These are phyloP conservation scores for Allium fistulosum DNA, from an alignment of 106 monocot genomes.

Conservation along the genomic window DNA sequence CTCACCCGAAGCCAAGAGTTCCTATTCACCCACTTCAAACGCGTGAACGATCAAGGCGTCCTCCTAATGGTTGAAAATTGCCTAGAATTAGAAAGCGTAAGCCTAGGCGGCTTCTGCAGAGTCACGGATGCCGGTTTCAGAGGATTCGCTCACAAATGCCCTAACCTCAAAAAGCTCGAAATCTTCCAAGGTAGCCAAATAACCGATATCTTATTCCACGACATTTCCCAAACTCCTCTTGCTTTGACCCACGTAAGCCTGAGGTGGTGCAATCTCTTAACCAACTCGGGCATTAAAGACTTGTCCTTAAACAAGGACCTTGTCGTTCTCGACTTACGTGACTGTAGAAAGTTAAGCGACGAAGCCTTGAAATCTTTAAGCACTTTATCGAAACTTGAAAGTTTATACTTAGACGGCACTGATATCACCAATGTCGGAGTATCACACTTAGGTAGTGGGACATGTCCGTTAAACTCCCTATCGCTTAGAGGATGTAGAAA, in stretches of 20 bases:
- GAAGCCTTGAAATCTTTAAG: constrained; percentile 45
- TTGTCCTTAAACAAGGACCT: constrained; percentile 65
- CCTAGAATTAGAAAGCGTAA: constrained; percentile 71
- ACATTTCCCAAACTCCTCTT: constrained; percentile 88
- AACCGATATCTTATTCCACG: constrained; percentile 93
- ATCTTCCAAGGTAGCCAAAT: constrained; percentile 80
- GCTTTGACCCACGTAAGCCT: constrained; percentile 83
- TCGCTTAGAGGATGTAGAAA: constrained; percentile 82
- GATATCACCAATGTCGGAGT: constrained; percentile 63
- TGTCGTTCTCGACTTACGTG: constrained; percentile 63
- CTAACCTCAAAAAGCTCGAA: constrained; percentile 55
- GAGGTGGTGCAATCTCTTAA: constrained; percentile 77
- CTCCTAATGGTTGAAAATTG: constrained; percentile 76
- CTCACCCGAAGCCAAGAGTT: constrained; percentile 80
- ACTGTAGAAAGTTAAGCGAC: constrained; percentile 72
- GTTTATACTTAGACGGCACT: constrained; percentile 60
- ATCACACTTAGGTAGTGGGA: constrained; percentile 52
- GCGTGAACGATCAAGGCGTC: constrained; percentile 84
- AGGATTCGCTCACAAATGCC: constrained; percentile 74
- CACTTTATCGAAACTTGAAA: constrained; percentile 53
- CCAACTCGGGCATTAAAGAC: constrained; percentile 47
- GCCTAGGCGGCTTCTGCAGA: constrained; percentile 83
- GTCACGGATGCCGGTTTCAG: constrained; percentile 92
- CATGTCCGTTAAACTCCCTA: constrained; percentile 53
- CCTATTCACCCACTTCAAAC: constrained; percentile 63